Evolutionary conservation across 495 filamentous ascomycete species (phyloP).

Genomic region (Hypoxylon lenormandii): DNA sequence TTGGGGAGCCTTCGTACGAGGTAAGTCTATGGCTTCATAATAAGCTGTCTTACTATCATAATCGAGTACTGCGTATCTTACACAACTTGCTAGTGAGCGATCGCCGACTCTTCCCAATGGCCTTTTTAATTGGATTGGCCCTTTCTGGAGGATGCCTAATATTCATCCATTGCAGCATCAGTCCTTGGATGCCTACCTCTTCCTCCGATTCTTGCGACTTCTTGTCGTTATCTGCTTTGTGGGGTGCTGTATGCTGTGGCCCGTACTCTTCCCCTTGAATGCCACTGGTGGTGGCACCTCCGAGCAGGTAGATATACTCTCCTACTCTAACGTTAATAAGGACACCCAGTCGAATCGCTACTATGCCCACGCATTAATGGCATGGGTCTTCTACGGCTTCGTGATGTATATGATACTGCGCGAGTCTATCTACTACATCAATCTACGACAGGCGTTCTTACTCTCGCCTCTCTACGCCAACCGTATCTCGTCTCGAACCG

Average conservation of each 20-base stretch:
- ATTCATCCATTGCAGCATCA: slow-evolving; percentile 87
- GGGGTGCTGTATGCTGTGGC: slow-evolving; percentile 84
- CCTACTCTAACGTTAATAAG: slow-evolving; percentile 75
- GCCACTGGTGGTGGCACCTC: slow-evolving; percentile 76
- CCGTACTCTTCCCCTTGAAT: slow-evolving; percentile 87
- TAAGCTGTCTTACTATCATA: not conserved
- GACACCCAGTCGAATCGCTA: slow-evolving; percentile 68
- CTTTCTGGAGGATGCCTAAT: slow-evolving; percentile 84
- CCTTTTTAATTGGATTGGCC: slow-evolving; percentile 77
- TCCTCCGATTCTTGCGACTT: slow-evolving; percentile 85
- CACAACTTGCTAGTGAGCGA: slow-evolving; percentile 66
- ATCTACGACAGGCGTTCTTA: slow-evolving; percentile 92
- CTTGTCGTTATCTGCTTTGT: slow-evolving; percentile 78
- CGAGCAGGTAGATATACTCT: slow-evolving; percentile 80
- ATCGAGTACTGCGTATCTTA: slow-evolving; percentile 19
- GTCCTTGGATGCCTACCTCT: slow-evolving; percentile 88
- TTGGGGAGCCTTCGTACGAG: slow-evolving; percentile 76
- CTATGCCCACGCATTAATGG: slow-evolving; percentile 80
- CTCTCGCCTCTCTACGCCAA: slow-evolving; percentile 87
- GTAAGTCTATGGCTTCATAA: slow-evolving; percentile 55
- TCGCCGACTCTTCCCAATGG: slow-evolving; percentile 75
- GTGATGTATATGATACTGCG: slow-evolving; percentile 89
- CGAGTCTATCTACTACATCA: slow-evolving; percentile 94
- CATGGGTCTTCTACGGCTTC: slow-evolving; percentile 84
- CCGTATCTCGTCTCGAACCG: slow-evolving; percentile 91